Conservation (phyloP, 2,329 filamentous ascomycete genomes). For the Camillea tinctor region DNA sequence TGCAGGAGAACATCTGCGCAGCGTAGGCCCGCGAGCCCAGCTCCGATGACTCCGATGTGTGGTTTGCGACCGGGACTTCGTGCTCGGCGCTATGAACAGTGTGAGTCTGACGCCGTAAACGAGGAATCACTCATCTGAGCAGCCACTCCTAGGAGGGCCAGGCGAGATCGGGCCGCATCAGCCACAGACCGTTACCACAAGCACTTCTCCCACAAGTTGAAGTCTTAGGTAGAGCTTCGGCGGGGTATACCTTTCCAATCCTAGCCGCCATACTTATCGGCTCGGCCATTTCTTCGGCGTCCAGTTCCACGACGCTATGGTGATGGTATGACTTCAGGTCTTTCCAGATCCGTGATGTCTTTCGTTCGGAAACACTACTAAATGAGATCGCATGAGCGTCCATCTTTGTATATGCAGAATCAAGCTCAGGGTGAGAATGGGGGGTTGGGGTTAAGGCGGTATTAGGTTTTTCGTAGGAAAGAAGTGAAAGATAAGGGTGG, state of each 20-base stretch:
- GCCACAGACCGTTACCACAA: conserved; percentile 22
- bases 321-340: conserved; percentile 45
- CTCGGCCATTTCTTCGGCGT: conserved; percentile 31
- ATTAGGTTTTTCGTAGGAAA: background rate
- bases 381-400: conserved; percentile 53
- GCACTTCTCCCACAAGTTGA: conserved; percentile 28
- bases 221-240: conserved; percentile 23
- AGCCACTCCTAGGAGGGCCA: conserved; percentile 29
- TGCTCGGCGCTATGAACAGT: conserved; percentile 24
- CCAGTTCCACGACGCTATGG: conserved; percentile 35
- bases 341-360: conserved; percentile 48
- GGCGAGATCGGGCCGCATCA: conserved; percentile 26
- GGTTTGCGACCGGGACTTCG: conserved; percentile 36
- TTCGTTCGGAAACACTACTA: conserved; percentile 43
- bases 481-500: too few species aligned
- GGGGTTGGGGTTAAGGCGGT: background rate
- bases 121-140: conserved; percentile 28
- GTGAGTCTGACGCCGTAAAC: conserved; percentile 20
- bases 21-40: conserved; percentile 68
- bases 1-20: conserved; percentile 67
- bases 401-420: conserved; percentile 34
- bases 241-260: conserved; percentile 38
- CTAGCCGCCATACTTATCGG: conserved; percentile 32
- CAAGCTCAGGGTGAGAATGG: background rate
- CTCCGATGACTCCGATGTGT: conserved; percentile 67